Percentiles rank a stretch among this genome's conserved stretches.
Evolutionary conservation across 148 eudicot genomes (phyloP).

Genomic region (Arbutus unedo): DNA sequence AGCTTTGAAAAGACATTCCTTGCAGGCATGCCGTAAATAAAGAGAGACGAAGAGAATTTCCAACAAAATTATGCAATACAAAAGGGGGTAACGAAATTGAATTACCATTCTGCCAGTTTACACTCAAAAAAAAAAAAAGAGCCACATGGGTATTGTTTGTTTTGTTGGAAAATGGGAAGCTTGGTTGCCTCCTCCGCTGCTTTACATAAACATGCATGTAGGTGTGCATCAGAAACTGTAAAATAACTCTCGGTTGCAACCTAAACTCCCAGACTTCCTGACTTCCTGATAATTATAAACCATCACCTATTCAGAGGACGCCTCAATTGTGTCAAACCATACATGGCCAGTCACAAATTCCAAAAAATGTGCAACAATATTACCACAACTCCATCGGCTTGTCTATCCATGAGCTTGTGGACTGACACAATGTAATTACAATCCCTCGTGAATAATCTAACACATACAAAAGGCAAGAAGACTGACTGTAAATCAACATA

Average conservation of each 20-base stretch:
- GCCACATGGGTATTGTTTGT: background rate
- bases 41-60: background rate
- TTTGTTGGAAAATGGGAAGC: background rate
- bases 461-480: background rate
- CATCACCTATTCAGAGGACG: background rate
- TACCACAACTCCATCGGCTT: background rate
- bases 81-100: background rate
- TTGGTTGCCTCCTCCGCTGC: background rate
- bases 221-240: background rate
- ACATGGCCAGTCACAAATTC: background rate
- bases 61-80: background rate
- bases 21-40: background rate
- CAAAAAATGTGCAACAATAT: background rate
- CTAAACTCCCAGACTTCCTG: background rate
- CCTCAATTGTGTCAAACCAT: conserved; percentile 4
- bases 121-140: background rate
- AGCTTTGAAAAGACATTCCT: background rate
- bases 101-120: background rate
- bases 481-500: background rate
- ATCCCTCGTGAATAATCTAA: background rate
- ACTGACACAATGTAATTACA: background rate
- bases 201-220: background rate
- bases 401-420: background rate
- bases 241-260: conserved; percentile 4
- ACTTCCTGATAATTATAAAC: background rate